Base-by-base conservation (phyloP, 306 rosid species). In the Acacia crassicarpa region DNA sequence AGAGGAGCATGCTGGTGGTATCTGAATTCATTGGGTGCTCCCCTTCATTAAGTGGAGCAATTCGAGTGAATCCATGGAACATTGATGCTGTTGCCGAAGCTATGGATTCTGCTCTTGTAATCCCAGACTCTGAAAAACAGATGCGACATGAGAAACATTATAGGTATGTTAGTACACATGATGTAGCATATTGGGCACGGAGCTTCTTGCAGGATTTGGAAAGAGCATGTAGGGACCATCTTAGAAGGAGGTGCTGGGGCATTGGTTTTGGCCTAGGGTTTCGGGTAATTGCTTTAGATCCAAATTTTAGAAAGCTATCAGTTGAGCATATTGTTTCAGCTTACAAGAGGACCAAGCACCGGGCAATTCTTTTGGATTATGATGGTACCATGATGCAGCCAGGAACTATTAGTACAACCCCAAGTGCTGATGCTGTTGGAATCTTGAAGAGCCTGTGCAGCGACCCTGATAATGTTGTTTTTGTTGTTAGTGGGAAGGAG, bases 121-220 rank as follows among this genome's bases (percentile, higher is more conserved):
- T 94, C 92, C 88, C 89, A 0, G 92, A 84, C 53, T 75, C 95
- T 0, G 98, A 94, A 77, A 92, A 92, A 73, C 91, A 91, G 86
- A 91, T 94, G 14, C 88, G 98, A 73, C 98, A 94, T 83, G 98
- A 94, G 88, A 94, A 94, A 85, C 98, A 94, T 87, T 94, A 89
- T 75, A 87, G 87, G 76, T 94, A 94, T 88, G 97, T 94, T 48
- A 94, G 98, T 59, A 91, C 97, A 3, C 98, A 94, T 76, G 97
- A 94, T 74, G 95, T 94, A 5, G 97, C 91, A 38, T 94, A 94
- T 61, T 94, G 98, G 98, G 98, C 98, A 48, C 95, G 87, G 3
- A 94, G 98, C 81, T 94, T 94, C 86, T 84, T 92, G 35, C 92
- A 84, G 48, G 98, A 94, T 85, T 82, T 94, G 89, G 95, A 87